phyloP scores from a whole-genome alignment of 1,139 yeast genomes.

The Sugiyamaella neomexicana region DNA sequence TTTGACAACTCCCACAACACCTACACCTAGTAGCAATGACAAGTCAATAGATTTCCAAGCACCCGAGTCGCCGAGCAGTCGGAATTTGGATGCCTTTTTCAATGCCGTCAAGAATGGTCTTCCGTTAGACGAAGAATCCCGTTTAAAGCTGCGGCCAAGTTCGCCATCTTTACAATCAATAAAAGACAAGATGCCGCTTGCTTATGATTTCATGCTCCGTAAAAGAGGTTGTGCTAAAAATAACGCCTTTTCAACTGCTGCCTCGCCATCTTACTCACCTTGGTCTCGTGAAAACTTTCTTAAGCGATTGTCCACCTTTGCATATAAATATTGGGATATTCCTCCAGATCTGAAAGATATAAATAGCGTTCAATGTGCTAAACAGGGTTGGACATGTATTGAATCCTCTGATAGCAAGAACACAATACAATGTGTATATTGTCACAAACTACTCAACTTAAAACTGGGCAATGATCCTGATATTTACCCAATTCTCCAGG shows the following conservation, averaged over 20 bases:
- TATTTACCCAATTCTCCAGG: slow-evolving; percentile 18
- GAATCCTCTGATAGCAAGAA: slow-evolving; percentile 17
- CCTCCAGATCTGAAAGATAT: slow-evolving; percentile 21
- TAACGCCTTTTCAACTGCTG: neutral
- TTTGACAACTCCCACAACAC: neutral
- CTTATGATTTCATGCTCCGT: slow-evolving; percentile 12
- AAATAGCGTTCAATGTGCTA: slow-evolving; percentile 26
- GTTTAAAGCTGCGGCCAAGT: neutral
- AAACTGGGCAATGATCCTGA: slow-evolving; percentile 24
- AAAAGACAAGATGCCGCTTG: slow-evolving; percentile 6
- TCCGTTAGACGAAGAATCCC: slow-evolving; percentile 1
- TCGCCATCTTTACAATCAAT: slow-evolving; percentile 9
- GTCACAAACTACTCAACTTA: slow-evolving; percentile 22
- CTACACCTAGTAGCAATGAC: neutral
- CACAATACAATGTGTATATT: slow-evolving; percentile 27
- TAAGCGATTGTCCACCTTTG: slow-evolving; percentile 25
- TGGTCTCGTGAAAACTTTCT: slow-evolving; percentile 30
- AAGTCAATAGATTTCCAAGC: neutral
- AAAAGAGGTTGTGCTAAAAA: neutral
- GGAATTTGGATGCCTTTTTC: slow-evolving; percentile 4
- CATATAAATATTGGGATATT: slow-evolving; percentile 25
- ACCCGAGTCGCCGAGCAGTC: slow-evolving; percentile 2
- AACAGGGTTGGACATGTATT: slow-evolving; percentile 26
- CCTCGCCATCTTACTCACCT: slow-evolving; percentile 24
- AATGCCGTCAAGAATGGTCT: slow-evolving; percentile 7